Conservation (phyloP, 1,139 yeast species). For the Zhuliangozyma blackwelliae region DNA sequence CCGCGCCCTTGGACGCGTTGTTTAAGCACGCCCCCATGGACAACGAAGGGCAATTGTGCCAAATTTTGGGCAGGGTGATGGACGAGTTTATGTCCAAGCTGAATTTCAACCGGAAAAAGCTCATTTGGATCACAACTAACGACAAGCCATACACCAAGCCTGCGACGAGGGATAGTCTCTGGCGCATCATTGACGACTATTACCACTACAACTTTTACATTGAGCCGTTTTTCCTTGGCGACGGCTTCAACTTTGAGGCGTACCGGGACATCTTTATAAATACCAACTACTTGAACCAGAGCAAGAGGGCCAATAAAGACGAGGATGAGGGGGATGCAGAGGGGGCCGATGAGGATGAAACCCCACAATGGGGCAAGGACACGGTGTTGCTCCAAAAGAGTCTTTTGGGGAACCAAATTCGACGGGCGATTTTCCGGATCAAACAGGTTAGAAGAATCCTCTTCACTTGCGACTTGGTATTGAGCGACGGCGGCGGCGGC, state of each 20-base stretch:
- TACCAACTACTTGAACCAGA: slow-evolving; percentile 27
- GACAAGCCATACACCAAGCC: slow-evolving; percentile 30
- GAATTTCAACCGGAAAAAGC: slow-evolving; percentile 31
- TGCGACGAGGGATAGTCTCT: slow-evolving; percentile 36
- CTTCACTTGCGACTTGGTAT: slow-evolving; percentile 53
- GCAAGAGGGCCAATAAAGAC: neutral
- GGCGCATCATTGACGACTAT: slow-evolving; percentile 59
- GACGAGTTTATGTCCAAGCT: slow-evolving; percentile 30
- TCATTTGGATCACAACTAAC: slow-evolving; percentile 42
- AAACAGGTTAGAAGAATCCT: slow-evolving; percentile 61
- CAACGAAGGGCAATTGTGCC: slow-evolving; percentile 27
- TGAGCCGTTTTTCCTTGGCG: slow-evolving; percentile 57
- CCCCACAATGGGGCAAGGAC: slow-evolving; percentile 8
- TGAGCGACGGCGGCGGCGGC: slow-evolving; percentile 33
- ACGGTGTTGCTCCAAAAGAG: slow-evolving; percentile 9
- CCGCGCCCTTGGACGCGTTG: slow-evolving; percentile 12
- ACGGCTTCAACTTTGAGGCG: slow-evolving; percentile 44
- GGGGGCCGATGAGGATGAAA: slow-evolving; percentile 5
- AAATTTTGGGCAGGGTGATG: slow-evolving; percentile 31
- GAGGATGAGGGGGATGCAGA: slow-evolving; percentile 7
- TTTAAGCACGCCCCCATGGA: slow-evolving; percentile 16
- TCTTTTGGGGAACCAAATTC: slow-evolving; percentile 14
- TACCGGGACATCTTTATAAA: slow-evolving; percentile 56
- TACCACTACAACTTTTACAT: slow-evolving; percentile 49
- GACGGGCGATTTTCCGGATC: slow-evolving; percentile 45